phyloP scores from a whole-genome alignment of 2,329 filamentous ascomycete genomes.

The Neurospora sp. region DNA sequence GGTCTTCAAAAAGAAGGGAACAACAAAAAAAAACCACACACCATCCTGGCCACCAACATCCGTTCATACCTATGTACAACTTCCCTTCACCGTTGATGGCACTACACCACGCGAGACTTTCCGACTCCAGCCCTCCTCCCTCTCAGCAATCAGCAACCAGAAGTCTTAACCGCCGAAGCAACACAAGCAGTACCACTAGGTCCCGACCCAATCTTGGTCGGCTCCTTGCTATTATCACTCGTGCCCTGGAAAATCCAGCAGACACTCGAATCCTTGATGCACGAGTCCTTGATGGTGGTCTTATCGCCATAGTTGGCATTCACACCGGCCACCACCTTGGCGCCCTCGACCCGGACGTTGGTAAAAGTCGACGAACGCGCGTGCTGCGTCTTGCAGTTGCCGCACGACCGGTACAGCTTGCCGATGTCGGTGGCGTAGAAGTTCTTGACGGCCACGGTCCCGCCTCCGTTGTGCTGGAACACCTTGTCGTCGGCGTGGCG shows the following conservation, averaged over 20 bases:
- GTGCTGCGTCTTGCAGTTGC: conserved; percentile 34
- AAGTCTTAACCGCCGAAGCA: conserved; percentile 15
- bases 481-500: conserved; percentile 27
- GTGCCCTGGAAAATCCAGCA: conserved; percentile 14
- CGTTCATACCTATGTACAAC: background rate
- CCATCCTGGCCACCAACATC: background rate
- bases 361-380: conserved; percentile 32
- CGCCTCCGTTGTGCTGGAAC: conserved; percentile 29
- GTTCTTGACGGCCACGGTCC: conserved; percentile 24
- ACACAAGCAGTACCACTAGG: conserved; percentile 14
- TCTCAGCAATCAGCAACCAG: conserved; percentile 15
- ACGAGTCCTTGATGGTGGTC: conserved; percentile 16
- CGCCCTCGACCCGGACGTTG: conserved; percentile 31
- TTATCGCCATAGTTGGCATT: conserved; percentile 38
- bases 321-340: conserved; percentile 32
- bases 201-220: conserved; percentile 15
- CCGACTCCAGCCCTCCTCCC: background rate
- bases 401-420: conserved; percentile 37
- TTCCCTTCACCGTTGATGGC: background rate
- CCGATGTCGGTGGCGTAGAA: conserved; percentile 34
- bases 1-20: background rate
- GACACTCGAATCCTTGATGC: conserved; percentile 6
- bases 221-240: conserved; percentile 15
- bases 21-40: background rate
- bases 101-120: background rate